These are phyloP conservation scores for Lachnellula subtilissima DNA, from an alignment of 2,329 filamentous ascomycete species.

Conservation along the genomic window DNA sequence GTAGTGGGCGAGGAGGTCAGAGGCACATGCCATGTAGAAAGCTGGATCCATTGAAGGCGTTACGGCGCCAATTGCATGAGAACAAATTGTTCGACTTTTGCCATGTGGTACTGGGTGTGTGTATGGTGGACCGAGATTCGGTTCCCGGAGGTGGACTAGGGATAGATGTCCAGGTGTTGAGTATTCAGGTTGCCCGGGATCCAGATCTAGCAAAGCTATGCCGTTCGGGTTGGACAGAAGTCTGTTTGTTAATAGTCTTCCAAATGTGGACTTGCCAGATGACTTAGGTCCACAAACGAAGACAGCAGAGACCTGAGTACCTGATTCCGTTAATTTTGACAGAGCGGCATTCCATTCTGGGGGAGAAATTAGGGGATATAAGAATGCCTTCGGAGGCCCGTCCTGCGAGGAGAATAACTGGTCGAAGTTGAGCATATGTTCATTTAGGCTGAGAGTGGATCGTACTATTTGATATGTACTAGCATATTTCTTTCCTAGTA, in stretches of 20 bases:
- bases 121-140: constrained; percentile 64
- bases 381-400: constrained; percentile 41
- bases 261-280: constrained; percentile 73
- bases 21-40: constrained; percentile 60
- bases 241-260: constrained; percentile 60
- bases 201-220: constrained; percentile 62
- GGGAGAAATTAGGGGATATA: constrained; percentile 53
- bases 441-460: constrained; percentile 1
- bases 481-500: constrained; percentile 20
- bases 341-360: constrained; percentile 53
- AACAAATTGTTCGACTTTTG: constrained; percentile 44
- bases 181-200: constrained; percentile 75
- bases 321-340: constrained; percentile 28
- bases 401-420: constrained; percentile 53
- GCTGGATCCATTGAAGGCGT: constrained; percentile 62
- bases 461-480: constrained; percentile 48
- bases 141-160: constrained; percentile 54
- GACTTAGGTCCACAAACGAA: constrained; percentile 67
- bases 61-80: constrained; percentile 62
- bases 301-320: constrained; percentile 37
- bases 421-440: constrained; percentile 20
- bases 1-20: constrained; percentile 59
- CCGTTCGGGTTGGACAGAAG: constrained; percentile 41
- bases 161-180: constrained; percentile 65
- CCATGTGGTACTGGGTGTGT: constrained; percentile 47